A percentile compares a stretch with the other conserved stretches of the same genome.
Conservation (phyloP, 2,329 filamentous ascomycete genomes). For the Fusarium foetens region DNA sequence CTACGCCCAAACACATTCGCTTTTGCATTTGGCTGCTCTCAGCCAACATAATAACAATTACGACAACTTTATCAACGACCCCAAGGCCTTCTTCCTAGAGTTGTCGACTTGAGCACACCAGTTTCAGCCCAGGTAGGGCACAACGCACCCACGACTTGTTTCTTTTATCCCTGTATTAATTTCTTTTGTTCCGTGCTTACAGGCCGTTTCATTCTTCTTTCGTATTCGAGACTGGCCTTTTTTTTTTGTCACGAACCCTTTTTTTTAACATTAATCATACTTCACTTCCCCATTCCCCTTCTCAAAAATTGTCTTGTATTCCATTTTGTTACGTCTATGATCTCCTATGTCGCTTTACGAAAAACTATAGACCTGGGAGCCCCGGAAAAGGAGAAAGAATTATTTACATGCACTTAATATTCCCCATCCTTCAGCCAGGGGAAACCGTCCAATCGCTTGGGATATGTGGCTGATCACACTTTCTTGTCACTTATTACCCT, state of each 20-base stretch:
- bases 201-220: constrained; percentile 36
- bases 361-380: constrained; percentile 43
- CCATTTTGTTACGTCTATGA: constrained; percentile 38
- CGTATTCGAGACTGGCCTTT: constrained; percentile 31
- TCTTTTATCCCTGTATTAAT: constrained; percentile 34
- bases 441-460: constrained; percentile 41
- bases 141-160: constrained; percentile 35
- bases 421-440: constrained; percentile 39
- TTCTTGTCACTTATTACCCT: constrained; percentile 35
- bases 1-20: constrained; percentile 17
- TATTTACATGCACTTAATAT: constrained; percentile 44
- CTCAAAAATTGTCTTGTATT: constrained; percentile 29
- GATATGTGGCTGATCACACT: constrained; percentile 39
- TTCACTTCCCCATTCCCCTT: constrained; percentile 29
- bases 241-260: constrained; percentile 33
- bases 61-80: constrained; percentile 20
- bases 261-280: constrained; percentile 32
- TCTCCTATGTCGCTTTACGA: constrained; percentile 43
- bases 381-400: constrained; percentile 43
- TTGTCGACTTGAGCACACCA: constrained; percentile 31
- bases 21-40: constrained; percentile 12
- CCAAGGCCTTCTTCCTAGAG: constrained; percentile 19
- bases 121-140: constrained; percentile 37
- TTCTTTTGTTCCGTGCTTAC: constrained; percentile 38
- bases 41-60: constrained; percentile 1